Percentiles rank a stretch among this genome's conserved stretches.
These are phyloP conservation scores for Taphrina confusa DNA, from an alignment of 1,139 yeast genomes.

Conservation along the genomic window DNA sequence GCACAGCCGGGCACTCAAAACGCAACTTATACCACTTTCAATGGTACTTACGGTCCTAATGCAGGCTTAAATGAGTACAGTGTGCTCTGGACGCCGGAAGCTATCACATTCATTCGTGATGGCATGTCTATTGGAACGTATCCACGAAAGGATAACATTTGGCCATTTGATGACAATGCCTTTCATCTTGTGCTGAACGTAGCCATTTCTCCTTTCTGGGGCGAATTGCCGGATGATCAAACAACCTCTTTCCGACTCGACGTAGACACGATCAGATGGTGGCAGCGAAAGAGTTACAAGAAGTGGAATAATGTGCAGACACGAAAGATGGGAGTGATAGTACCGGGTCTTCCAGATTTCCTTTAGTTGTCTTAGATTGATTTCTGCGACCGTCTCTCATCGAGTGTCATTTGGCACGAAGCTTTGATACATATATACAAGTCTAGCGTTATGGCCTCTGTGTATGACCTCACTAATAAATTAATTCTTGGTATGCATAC, in stretches of 20 bases:
- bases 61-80: slow-evolving; percentile 9
- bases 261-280: slow-evolving; percentile 8
- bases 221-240: not conserved
- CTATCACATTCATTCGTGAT: slow-evolving; percentile 4
- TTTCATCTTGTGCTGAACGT: not conserved
- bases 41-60: not conserved
- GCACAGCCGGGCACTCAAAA: not conserved
- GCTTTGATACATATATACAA: too few relatives aligned
- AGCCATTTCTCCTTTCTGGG: slow-evolving; percentile 14
- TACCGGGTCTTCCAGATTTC: slow-evolving; percentile 4
- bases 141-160: not conserved
- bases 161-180: slow-evolving; percentile 14
- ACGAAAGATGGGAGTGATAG: slow-evolving; percentile 5
- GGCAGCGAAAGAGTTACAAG: slow-evolving; percentile 12
- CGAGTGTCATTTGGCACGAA: too few relatives aligned
- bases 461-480: too few relatives aligned
- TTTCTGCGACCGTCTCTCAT: too few relatives aligned
- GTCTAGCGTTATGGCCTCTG: too few relatives aligned
- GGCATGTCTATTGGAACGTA: slow-evolving; percentile 12
- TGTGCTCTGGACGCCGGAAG: slow-evolving; percentile 14
- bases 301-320: not conserved
- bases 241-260: slow-evolving; percentile 4
- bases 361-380: too few relatives aligned
- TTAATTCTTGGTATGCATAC: too few relatives aligned
- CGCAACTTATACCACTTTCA: not conserved